Conservation (phyloP, 192 early-diverging fungal species). For the Cladochytrium replicatum region DNA sequence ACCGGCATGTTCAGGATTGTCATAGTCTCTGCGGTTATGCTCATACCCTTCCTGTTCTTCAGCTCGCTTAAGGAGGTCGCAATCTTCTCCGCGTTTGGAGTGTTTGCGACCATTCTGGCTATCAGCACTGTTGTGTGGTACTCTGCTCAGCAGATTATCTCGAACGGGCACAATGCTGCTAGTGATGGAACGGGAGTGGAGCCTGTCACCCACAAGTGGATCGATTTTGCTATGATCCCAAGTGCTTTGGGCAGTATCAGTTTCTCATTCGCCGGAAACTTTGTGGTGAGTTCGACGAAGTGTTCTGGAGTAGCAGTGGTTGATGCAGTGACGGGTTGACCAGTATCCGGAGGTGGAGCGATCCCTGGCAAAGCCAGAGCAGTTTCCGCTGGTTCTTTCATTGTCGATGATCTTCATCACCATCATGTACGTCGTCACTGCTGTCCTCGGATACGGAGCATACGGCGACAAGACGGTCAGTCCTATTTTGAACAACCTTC, state of each 20-base stretch:
- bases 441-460: slow-evolving; percentile 59
- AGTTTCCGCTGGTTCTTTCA: slow-evolving; percentile 60
- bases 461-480: slow-evolving; percentile 59
- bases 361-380: slow-evolving; percentile 59
- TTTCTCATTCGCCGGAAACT: slow-evolving; percentile 77
- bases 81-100: slow-evolving; percentile 44
- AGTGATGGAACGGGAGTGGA: slow-evolving; percentile 29
- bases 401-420: slow-evolving; percentile 55
- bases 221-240: slow-evolving; percentile 53
- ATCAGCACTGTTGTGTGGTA: slow-evolving; percentile 61
- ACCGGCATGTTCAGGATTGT: slow-evolving; percentile 58
- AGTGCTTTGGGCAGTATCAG: slow-evolving; percentile 67
- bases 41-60: slow-evolving; percentile 63
- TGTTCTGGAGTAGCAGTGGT: too few species aligned
- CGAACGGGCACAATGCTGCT: slow-evolving; percentile 23
- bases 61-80: slow-evolving; percentile 7
- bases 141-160: slow-evolving; percentile 35
- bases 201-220: slow-evolving; percentile 37
- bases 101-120: slow-evolving; percentile 58
- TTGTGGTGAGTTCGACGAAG: slow-evolving; percentile 39
- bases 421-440: slow-evolving; percentile 56
- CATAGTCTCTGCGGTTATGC: slow-evolving; percentile 45
- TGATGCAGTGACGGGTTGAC: not conserved
- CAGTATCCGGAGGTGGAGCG: slow-evolving; percentile 72
- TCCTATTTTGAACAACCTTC: slow-evolving; percentile 64